Evolutionary conservation across 2,329 filamentous ascomycete species (phyloP), one percentile per base, ranked within the genome.

Genomic region (Podosphaera xanthii): DNA sequence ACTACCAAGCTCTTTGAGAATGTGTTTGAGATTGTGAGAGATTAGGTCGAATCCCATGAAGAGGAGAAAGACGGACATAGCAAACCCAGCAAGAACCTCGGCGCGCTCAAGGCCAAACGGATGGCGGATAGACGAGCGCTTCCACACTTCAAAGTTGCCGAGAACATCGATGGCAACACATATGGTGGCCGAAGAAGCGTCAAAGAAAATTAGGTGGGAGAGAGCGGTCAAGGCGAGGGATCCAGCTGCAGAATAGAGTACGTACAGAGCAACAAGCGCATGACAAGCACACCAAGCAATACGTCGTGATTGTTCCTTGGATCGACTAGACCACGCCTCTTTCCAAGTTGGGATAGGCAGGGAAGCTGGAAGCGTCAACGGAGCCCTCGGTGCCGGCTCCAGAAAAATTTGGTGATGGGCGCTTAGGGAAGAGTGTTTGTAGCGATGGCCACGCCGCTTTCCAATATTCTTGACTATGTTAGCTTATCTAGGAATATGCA

Each of bases 111-210:
- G 79, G 2, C 84, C 90, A 68, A 98, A 98, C 0, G 92, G 92
- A 71, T 98, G 89, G 33, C 90, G 83, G 65, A 98, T 86, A 64
- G 84, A 94, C 65, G 87, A 91, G 54, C 91, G 81, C 63, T 88
- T 87, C 92, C 92, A 98, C 48, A 97, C 90, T 69, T 98, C 92
- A 67, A 98, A 98, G 70, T 98, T 98, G 58, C 87, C 83, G 55
- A 96, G 80, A 1, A 97, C 87, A 68, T 98, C 92, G 54, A 97
- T 91, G 10, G 81, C 83, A 2, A 95, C 89, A 70, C 91, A 97
- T 4, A 97, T 80, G 55, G 90, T 83, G 3, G 92, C 92, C 40
- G 89, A 92, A 1, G 94, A 81, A 7, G 92, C 91, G 69, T 98
- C 92, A 70, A 96, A 98, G 70, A 97, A 87, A 61, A 97, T 84